Percentiles rank a stretch among this genome's conserved stretches.
phyloP scores from a whole-genome alignment of 768 basidiomycete species.

The Suillus spraguei region DNA sequence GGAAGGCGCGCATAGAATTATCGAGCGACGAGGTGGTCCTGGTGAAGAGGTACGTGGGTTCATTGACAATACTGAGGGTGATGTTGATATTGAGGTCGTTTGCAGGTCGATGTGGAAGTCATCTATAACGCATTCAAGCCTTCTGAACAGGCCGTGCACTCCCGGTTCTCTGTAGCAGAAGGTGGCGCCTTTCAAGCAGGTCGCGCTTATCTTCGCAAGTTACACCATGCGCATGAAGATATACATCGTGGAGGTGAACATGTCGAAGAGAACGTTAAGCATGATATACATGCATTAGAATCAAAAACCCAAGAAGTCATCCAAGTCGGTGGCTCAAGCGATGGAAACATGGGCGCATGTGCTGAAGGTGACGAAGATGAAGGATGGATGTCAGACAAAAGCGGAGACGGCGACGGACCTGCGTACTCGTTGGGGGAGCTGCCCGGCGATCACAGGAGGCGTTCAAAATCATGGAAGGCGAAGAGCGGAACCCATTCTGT shows the following conservation, averaged over 20 bases:
- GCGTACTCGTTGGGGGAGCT: constrained; percentile 14
- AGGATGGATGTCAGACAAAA: constrained; percentile 65
- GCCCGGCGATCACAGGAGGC: constrained; percentile 23
- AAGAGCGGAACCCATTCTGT: constrained; percentile 15
- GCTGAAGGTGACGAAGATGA: constrained; percentile 44
- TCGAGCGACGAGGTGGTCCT: constrained; percentile 60
- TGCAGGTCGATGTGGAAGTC: constrained; percentile 66
- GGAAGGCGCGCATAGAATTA: constrained; percentile 67
- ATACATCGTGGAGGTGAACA: constrained; percentile 30
- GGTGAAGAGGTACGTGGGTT: constrained; percentile 63
- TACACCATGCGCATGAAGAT: constrained; percentile 19
- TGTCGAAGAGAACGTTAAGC: constrained; percentile 20
- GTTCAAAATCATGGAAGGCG: constrained; percentile 26
- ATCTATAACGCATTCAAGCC: constrained; percentile 43
- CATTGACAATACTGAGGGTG: constrained; percentile 6
- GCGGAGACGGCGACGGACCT: constrained; percentile 28
- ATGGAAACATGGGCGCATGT: constrained; percentile 12
- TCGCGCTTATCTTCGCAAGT: constrained; percentile 17
- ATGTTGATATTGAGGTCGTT: constrained; percentile 17
- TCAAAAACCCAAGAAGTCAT: constrained; percentile 19
- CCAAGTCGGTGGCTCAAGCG: constrained; percentile 8
- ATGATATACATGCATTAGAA: constrained; percentile 19
- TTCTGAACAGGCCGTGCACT: constrained; percentile 13
- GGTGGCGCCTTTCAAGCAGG: constrained; percentile 9
- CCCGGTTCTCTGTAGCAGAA: constrained; percentile 7